Conservation (phyloP, 2,329 filamentous ascomycete genomes). For the Endocalyx cinctus region DNA sequence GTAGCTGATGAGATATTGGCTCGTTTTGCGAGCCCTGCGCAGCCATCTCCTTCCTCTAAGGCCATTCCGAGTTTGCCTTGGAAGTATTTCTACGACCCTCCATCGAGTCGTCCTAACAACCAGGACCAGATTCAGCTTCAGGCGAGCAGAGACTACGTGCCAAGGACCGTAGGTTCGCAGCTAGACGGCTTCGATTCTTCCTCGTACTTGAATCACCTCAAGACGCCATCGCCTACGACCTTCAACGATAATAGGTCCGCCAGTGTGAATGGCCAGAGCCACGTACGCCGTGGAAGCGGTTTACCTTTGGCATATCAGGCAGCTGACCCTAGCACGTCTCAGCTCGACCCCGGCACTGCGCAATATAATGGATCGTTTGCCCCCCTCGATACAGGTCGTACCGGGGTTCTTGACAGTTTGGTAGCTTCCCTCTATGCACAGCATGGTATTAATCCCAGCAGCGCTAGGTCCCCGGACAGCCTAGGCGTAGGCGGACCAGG, state of each 20-base stretch:
- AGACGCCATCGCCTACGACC: slow-evolving; percentile 2
- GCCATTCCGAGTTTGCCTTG: slow-evolving; percentile 44
- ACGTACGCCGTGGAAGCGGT: neutral
- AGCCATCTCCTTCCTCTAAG: slow-evolving; percentile 30
- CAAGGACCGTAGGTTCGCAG: slow-evolving; percentile 18
- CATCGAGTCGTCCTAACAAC: slow-evolving; percentile 17
- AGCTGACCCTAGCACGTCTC: slow-evolving; percentile 1
- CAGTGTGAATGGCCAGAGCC: slow-evolving; percentile 4
- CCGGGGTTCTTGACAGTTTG: slow-evolving; percentile 22
- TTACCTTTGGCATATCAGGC: no score
- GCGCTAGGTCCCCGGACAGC: slow-evolving; percentile 7
- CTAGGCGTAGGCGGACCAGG: slow-evolving; percentile 4
- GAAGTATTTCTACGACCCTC: slow-evolving; percentile 39
- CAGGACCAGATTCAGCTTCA: slow-evolving; percentile 16
- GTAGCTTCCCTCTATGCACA: slow-evolving; percentile 21
- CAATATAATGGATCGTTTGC: slow-evolving; percentile 7
- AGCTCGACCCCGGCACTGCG: slow-evolving; percentile 6
- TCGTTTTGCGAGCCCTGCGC: slow-evolving; percentile 28
- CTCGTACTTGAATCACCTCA: slow-evolving; percentile 16
- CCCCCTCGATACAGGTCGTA: slow-evolving; percentile 17
- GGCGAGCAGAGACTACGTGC: slow-evolving; percentile 15
- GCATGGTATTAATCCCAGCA: slow-evolving; percentile 15
- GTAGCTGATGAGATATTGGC: slow-evolving; percentile 49
- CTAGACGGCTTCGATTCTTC: slow-evolving; percentile 16
- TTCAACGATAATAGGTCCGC: no score